Percentiles rank a stretch among this genome's conserved stretches.
Conservation (phyloP, 768 basidiomycete genomes). For the Filobasidium wieringae region DNA sequence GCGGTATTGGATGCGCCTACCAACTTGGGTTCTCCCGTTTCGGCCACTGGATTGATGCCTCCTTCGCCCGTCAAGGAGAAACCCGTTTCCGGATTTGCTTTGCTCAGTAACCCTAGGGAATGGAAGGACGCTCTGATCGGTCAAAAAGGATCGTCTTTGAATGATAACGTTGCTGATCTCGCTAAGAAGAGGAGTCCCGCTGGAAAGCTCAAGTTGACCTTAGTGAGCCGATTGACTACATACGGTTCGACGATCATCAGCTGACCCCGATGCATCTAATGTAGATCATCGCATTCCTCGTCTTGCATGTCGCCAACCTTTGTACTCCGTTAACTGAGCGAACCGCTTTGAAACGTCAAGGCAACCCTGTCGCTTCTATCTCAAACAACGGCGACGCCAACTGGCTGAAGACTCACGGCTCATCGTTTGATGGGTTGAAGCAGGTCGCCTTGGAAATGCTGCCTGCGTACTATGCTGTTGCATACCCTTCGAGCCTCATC, state of each 20-base stretch:
- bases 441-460: conserved; percentile 33
- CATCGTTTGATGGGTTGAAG: not conserved
- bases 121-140: conserved; percentile 40
- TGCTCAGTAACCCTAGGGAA: conserved; percentile 21
- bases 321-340: conserved; percentile 73
- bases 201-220: conserved; percentile 71
- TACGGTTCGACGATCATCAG: not conserved
- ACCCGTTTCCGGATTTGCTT: not conserved
- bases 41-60: conserved; percentile 2
- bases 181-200: conserved; percentile 61
- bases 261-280: not conserved
- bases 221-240: conserved; percentile 45
- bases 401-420: conserved; percentile 37
- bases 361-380: conserved; percentile 22
- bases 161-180: conserved; percentile 8
- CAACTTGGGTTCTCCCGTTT: not conserved
- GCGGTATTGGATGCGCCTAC: not conserved
- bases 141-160: conserved; percentile 14
- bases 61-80: conserved; percentile 7
- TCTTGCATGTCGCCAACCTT: conserved; percentile 81
- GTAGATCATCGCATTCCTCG: conserved; percentile 79
- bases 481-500: not conserved
- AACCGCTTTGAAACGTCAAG: conserved; percentile 46
- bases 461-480: conserved; percentile 23
- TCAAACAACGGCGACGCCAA: conserved; percentile 44